Evolutionary conservation across 768 basidiomycete species (phyloP), one percentile per base, ranked within the genome.

Genomic region (Kwoniella newhampshirensis): DNA sequence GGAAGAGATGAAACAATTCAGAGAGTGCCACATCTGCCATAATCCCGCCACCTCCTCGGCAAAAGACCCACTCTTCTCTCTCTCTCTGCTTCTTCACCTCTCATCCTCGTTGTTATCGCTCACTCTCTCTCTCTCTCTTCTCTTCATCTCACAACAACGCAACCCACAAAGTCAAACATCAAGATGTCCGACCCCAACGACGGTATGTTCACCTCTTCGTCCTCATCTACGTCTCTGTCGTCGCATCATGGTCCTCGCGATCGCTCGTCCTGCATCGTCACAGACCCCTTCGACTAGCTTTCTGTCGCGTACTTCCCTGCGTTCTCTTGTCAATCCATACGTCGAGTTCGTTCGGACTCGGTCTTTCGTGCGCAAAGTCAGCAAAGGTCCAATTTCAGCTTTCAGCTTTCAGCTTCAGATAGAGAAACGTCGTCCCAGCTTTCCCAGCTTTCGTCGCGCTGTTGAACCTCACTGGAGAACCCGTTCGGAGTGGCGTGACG

Each of bases 121-220:
- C 21, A 52, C 26, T 15, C 11, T 21, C 3, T 12, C n/a, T 40
- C 23, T 27, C 9, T 28, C 21, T 21, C 28, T 28, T 17, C 13
- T 37, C 17, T 13, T 40, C 37, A 6, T 28, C 51, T 28, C 20
- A 36, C 12, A 36, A 59, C 35, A 23, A 13, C 13, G 7, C 44
- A 7, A 35, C 25, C 42, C 45, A 9, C 27, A 39, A 48, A 18
- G 44, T 15, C 23, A 54, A 23, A 57, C n/a, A n/a, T 18, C 60
- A 64, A 59, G 49, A 72, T 72, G 70, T 72, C 70, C 64, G 70
- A 72, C 67, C 70, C 70, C 59, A 72, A 72, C 67, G 70, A 72
- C 65, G 70, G 70, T 72, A 72, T 67, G 70, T 72, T 40, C 44
- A 30, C 42, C n/a, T 23, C 48, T 37, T 30, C 11, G 42, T 43